phyloP scores from a whole-genome alignment of 2,329 filamentous ascomycete genomes.

The Neophaeococcomyces aloes region DNA sequence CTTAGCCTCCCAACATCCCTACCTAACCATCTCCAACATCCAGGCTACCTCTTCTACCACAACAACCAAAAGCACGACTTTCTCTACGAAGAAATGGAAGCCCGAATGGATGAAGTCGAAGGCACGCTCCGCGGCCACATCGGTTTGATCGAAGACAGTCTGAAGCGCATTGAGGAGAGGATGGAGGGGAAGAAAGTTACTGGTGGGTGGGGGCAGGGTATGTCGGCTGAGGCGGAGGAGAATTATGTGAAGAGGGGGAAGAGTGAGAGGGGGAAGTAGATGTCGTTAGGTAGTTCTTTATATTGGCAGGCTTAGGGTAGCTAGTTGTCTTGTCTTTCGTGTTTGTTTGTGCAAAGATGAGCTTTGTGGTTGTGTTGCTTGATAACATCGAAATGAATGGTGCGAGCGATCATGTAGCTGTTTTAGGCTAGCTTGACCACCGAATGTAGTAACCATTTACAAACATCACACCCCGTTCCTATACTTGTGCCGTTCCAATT shows the following conservation, averaged over 20 bases:
- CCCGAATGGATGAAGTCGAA: conserved; percentile 39
- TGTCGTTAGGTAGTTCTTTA: not conserved
- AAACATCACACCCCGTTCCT: too few relatives aligned
- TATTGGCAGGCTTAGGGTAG: too few relatives aligned
- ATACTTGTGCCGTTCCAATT: too few relatives aligned
- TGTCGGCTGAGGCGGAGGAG: conserved; percentile 22
- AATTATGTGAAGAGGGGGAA: conserved; percentile 23
- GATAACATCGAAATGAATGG: too few relatives aligned
- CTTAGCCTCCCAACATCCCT: not conserved
- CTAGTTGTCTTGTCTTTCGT: too few relatives aligned
- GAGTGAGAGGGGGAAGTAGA: conserved; percentile 18
- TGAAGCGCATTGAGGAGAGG: conserved; percentile 36
- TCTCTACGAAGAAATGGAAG: conserved; percentile 40
- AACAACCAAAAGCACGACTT: conserved; percentile 25
- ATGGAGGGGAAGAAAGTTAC: conserved; percentile 30
- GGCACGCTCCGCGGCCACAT: conserved; percentile 39
- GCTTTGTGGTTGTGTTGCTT: too few relatives aligned
- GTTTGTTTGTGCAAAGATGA: too few relatives aligned
- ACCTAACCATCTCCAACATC: not conserved
- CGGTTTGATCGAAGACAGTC: conserved; percentile 37
- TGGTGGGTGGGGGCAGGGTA: conserved; percentile 9
- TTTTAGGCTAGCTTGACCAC: too few relatives aligned
- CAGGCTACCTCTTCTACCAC: not conserved
- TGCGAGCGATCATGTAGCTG: too few relatives aligned
- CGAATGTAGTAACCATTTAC: too few relatives aligned